Percentiles rank a stretch among this genome's conserved stretches.
These are phyloP conservation scores for Sclerotinia spermophila DNA, from an alignment of 2,329 filamentous ascomycete species.

Conservation along the genomic window DNA sequence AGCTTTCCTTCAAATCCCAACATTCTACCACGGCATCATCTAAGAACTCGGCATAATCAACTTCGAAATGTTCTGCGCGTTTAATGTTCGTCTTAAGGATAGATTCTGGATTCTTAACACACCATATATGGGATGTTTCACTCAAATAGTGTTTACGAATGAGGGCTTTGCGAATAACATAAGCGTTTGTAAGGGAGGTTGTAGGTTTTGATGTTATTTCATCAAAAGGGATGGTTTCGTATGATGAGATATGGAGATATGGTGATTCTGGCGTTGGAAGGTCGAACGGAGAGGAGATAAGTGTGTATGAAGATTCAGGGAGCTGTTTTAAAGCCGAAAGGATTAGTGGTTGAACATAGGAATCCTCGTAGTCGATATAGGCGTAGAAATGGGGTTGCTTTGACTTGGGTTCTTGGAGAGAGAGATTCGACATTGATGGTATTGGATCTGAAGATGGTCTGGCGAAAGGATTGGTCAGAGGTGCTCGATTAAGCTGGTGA, in stretches of 20 bases:
- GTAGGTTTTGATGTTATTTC: conserved; percentile 59
- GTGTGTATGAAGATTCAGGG: conserved; percentile 50
- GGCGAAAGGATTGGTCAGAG: conserved; percentile 18
- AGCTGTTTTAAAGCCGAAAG: conserved; percentile 66
- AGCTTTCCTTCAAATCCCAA: conserved; percentile 78
- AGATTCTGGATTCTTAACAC: conserved; percentile 74
- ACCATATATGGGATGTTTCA: conserved; percentile 78
- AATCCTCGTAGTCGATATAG: conserved; percentile 78
- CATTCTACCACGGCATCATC: conserved; percentile 90
- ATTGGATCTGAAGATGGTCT: conserved; percentile 22
- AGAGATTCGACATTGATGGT: conserved; percentile 25
- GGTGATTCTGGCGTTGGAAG: conserved; percentile 26
- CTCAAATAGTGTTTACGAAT: conserved; percentile 95
- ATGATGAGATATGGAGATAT: conserved; percentile 73
- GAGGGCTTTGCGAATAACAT: conserved; percentile 91
- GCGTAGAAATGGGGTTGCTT: conserved; percentile 56
- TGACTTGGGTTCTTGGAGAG: conserved; percentile 27
- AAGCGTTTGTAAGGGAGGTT: conserved; percentile 75
- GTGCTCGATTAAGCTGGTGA: conserved; percentile 11
- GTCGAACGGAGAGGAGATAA: conserved; percentile 49
- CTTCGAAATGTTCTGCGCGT: conserved; percentile 79
- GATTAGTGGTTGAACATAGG: conserved; percentile 86
- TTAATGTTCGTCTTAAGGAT: conserved; percentile 68
- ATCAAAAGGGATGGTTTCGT: conserved; percentile 85
- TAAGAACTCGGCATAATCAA: conserved; percentile 95